Evolutionary conservation across 495 filamentous ascomycete species (phyloP), one percentile per base, ranked within the genome.

Genomic region (Filosporella fistucella): DNA sequence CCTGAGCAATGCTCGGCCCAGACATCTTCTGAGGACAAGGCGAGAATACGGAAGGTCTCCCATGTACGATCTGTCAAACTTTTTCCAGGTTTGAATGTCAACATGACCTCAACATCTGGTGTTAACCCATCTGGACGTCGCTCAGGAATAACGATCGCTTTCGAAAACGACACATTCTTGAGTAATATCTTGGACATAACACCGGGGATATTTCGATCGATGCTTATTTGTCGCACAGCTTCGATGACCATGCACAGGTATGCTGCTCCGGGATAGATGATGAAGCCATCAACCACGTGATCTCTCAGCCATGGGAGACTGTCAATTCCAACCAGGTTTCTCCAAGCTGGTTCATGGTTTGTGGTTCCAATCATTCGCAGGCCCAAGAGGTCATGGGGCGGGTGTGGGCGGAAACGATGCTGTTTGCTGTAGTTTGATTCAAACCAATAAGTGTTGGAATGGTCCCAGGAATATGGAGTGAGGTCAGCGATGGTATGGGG

Each of bases 231-330:
- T n/a, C 22, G 34, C 28, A 64, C 46, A 45, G 67, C 66, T 35
- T 56, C 56, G 38, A 63, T 66, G 5, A 65, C 68, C 16, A 72
- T 69, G 36, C 70, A 62, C 11, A 77, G 45, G 38, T 75, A 77
- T 16, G 45, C 53, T 0, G 73, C 70, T 32, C 65, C 74, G 0
- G 64, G 59, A 33, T 52, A 57, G 18, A 65, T 29, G 0, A 43
- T 25, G 7, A 44, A 28, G 1, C 38, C 33, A 21, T 61, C 55
- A 30, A 65, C 39, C 11, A 51, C 29, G 36, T 63, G 61, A 22
- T 59, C 55, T 22, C 17, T 33, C 2, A 63, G 22, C 61, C 61
- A 63, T 11, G 52, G 49, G 17, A 47, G 45, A 5, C 68, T 60
- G 14, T 55, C 53, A 0, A 68, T 50, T 6, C 63, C 62, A 2